These are phyloP conservation scores for Penstemon davidsonii DNA, from an alignment of 257 asterid genomes.

Conservation along the genomic window DNA sequence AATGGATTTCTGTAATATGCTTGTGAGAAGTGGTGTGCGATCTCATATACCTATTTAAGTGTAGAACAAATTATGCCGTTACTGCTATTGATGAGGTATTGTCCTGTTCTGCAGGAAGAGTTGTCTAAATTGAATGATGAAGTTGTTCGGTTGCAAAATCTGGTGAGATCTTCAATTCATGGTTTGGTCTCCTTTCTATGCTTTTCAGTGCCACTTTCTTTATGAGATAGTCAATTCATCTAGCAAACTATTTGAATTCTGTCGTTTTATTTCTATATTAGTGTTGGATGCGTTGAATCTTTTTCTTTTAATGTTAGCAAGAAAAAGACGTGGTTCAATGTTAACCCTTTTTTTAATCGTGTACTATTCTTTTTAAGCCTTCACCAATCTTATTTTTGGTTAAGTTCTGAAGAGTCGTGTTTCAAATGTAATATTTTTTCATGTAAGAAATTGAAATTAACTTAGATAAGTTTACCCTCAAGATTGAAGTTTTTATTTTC, in stretches of 20 bases:
- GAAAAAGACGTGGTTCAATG: constrained; percentile 7
- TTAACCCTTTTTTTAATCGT: not conserved
- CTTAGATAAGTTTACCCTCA: not conserved
- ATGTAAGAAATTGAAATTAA: not conserved
- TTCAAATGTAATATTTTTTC: not conserved
- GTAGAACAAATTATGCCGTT: not conserved
- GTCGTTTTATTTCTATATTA: not conserved
- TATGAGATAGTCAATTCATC: constrained; percentile 18
- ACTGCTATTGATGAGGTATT: constrained; percentile 23
- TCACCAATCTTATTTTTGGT: not conserved
- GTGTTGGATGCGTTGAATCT: not conserved
- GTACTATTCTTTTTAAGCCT: constrained; percentile 5
- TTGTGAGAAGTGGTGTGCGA: constrained; percentile 7
- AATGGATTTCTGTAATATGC: not conserved
- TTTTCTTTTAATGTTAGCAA: not conserved
- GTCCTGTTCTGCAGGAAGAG: constrained; percentile 61
- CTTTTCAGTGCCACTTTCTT: constrained; percentile 8
- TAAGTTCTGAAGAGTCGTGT: not conserved
- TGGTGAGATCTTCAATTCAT: constrained; percentile 43
- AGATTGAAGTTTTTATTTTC: not conserved
- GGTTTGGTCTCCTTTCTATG: constrained; percentile 7
- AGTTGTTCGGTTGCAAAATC: constrained; percentile 54
- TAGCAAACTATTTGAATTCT: not conserved
- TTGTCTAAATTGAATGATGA: constrained; percentile 65
- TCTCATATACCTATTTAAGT: constrained; percentile 18